These are phyloP conservation scores for Brettanomyces custersianus DNA, from an alignment of 805 yeast genomes.

Conservation along the genomic window DNA sequence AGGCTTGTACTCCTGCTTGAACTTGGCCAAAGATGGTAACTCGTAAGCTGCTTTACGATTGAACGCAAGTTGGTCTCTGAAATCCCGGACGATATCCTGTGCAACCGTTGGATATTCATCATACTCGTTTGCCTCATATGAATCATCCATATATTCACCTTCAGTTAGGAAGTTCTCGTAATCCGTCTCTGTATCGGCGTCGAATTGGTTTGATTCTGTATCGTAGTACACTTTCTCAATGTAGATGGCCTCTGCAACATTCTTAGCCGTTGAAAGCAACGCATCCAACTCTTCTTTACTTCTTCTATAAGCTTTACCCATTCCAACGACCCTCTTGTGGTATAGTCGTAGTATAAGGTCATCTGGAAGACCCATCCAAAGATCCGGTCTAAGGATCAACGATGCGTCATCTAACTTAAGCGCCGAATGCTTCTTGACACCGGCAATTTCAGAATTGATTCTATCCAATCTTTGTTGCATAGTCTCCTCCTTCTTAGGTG, in stretches of 20 bases:
- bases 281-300: conserved; percentile 49
- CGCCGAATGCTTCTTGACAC: conserved; percentile 9
- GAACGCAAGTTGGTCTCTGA: conserved; percentile 66
- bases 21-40: conserved; percentile 74
- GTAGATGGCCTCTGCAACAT: conserved; percentile 19
- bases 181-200: conserved; percentile 32
- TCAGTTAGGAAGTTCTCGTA: conserved; percentile 31
- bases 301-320: conserved; percentile 43
- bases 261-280: conserved; percentile 34
- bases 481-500: not conserved
- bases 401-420: conserved; percentile 14
- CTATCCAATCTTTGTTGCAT: not conserved
- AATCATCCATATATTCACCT: conserved; percentile 22
- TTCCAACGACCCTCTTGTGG: conserved; percentile 41
- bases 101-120: conserved; percentile 66
- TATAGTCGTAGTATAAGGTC: conserved; percentile 54
- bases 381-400: conserved; percentile 51
- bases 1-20: conserved; percentile 58
- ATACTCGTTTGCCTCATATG: conserved; percentile 35
- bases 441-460: conserved; percentile 9
- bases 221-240: conserved; percentile 27
- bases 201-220: conserved; percentile 35
- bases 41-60: conserved; percentile 87
- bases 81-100: conserved; percentile 61
- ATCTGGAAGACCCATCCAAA: conserved; percentile 64